Conservation (phyloP, 2,329 filamentous ascomycete species). For the Scopulariopsis brevicaulis region DNA sequence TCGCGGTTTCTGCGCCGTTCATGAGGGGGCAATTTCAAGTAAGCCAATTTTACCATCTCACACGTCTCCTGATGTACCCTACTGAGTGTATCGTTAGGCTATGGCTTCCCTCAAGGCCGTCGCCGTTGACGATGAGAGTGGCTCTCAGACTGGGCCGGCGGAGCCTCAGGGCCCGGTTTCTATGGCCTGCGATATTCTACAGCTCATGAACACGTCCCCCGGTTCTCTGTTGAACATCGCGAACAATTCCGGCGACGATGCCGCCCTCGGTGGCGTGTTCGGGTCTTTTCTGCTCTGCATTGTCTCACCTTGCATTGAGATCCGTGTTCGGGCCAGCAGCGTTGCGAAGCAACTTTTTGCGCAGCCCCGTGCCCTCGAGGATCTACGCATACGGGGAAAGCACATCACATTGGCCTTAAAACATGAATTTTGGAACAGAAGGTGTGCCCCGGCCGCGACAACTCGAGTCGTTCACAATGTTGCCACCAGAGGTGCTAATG, state of each 20-base stretch:
- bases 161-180: slow-evolving; percentile 20
- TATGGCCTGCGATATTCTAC: slow-evolving; percentile 40
- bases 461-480: not conserved
- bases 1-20: slow-evolving; percentile 41
- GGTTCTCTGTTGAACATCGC: slow-evolving; percentile 12
- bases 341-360: slow-evolving; percentile 37
- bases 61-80: not conserved
- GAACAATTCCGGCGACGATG: slow-evolving; percentile 9
- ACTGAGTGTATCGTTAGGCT: not conserved
- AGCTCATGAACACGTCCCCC: slow-evolving; percentile 43
- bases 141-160: not conserved
- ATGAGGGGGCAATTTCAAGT: slow-evolving; percentile 47
- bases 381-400: slow-evolving; percentile 21
- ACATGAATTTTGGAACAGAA: slow-evolving; percentile 38
- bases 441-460: slow-evolving; percentile 22
- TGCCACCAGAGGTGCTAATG: not conserved
- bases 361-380: slow-evolving; percentile 20
- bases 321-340: slow-evolving; percentile 33
- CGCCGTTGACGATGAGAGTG: not conserved
- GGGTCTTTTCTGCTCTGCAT: slow-evolving; percentile 42
- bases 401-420: slow-evolving; percentile 25
- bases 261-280: slow-evolving; percentile 23
- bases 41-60: slow-evolving; percentile 8
- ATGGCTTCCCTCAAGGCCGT: not conserved
- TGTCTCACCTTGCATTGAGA: slow-evolving; percentile 35